A percentile compares a stretch with the other conserved stretches of the same genome.
These are phyloP conservation scores for Sugiyamaella marilandica DNA, from an alignment of 805 yeast genomes.

Conservation along the genomic window DNA sequence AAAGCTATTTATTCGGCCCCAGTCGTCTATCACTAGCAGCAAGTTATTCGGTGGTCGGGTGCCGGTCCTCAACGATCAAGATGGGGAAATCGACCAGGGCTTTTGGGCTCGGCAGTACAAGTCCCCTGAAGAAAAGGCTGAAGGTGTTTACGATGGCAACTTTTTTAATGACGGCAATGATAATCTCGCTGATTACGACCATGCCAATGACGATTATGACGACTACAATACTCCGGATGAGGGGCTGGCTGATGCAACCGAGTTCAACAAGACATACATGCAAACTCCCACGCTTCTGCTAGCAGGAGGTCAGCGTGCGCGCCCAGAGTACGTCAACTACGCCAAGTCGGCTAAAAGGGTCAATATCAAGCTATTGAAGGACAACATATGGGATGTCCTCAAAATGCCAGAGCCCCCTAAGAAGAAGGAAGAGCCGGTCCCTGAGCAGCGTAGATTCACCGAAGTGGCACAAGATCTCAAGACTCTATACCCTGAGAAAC, in stretches of 20 bases:
- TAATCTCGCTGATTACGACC: conserved; percentile 11
- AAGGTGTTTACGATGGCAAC: conserved; percentile 27
- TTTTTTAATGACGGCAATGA: conserved; percentile 33
- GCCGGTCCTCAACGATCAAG: conserved; percentile 11
- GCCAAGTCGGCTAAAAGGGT: conserved; percentile 75
- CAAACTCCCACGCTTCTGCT: conserved; percentile 5
- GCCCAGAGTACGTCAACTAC: conserved; percentile 43
- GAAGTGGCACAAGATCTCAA: conserved; percentile 47
- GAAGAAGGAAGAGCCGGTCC: conserved; percentile 19
- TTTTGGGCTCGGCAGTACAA: conserved; percentile 65
- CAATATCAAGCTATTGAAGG: conserved; percentile 67
- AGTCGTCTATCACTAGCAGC: conserved; percentile 15
- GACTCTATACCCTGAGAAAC: conserved; percentile 50
- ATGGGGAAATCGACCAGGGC: conserved; percentile 51
- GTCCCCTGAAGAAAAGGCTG: conserved; percentile 21
- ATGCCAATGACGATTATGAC: conserved; percentile 13
- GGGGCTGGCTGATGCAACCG: neutral
- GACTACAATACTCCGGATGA: conserved; percentile 4
- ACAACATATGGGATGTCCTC: conserved; percentile 62
- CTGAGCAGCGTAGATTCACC: conserved; percentile 36
- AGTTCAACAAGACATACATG: conserved; percentile 2
- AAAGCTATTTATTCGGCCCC: conserved; percentile 64
- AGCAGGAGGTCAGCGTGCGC: conserved; percentile 18
- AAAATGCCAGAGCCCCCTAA: conserved; percentile 11
- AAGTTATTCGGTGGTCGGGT: conserved; percentile 5